These are phyloP conservation scores for Chrysochromulina tobinii DNA, from an alignment of 78 protist genomes.

Conservation along the genomic window DNA sequence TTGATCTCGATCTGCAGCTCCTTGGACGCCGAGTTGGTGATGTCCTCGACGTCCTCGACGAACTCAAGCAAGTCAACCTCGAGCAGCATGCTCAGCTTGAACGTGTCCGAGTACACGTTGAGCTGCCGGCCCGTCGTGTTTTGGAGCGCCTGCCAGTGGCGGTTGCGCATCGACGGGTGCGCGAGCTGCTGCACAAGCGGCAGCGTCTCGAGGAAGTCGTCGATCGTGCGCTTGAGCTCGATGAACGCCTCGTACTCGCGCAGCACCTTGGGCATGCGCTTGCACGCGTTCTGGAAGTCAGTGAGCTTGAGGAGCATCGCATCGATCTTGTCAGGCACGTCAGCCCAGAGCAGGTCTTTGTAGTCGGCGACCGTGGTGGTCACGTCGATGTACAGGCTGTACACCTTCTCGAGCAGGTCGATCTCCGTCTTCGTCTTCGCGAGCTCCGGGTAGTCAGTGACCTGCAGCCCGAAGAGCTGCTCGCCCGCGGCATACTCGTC, in stretches of 20 bases:
- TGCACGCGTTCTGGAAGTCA: conserved; percentile 38
- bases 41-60: conserved; percentile 77
- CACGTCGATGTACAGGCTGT: conserved; percentile 71
- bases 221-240: conserved; percentile 73
- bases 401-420: conserved; percentile 69
- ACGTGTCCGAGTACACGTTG: neutral
- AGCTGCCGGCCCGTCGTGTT: neutral
- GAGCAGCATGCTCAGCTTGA: conserved; percentile 57
- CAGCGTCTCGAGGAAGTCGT: conserved; percentile 69
- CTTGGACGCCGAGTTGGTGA: conserved; percentile 51
- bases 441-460: conserved; percentile 76
- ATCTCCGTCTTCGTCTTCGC: conserved; percentile 65
- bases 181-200: conserved; percentile 55
- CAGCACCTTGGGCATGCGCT: conserved; percentile 67
- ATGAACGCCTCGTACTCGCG: conserved; percentile 75
- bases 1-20: conserved; percentile 63
- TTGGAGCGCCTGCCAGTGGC: conserved; percentile 18
- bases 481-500: conserved; percentile 78
- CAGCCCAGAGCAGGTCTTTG: conserved; percentile 73
- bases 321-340: neutral
- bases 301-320: neutral
- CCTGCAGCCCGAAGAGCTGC: conserved; percentile 80
- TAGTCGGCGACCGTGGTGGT: conserved; percentile 51
- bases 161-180: neutral
- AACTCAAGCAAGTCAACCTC: conserved; percentile 50